phyloP scores from a whole-genome alignment of 305 asterid species.

The Nicotiana rustica region DNA sequence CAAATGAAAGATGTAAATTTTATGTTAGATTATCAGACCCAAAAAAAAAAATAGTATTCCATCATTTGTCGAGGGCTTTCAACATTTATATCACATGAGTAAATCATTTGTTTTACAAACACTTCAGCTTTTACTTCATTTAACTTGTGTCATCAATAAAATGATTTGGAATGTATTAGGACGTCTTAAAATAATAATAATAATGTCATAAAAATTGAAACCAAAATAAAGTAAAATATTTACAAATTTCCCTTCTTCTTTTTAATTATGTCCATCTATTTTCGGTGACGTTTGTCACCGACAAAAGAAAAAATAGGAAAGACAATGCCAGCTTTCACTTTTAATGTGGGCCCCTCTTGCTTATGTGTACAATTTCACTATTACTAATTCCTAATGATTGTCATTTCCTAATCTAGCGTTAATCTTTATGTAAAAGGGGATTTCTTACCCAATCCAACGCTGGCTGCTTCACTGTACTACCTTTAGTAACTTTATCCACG shows the following conservation, averaged over 20 bases:
- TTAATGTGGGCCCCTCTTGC: background rate
- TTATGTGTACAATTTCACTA: background rate
- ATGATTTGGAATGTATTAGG: no score
- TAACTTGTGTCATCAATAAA: no score
- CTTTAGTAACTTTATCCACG: background rate
- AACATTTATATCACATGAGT: no score
- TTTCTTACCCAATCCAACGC: background rate
- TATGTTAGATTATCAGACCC: no score
- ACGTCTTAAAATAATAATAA: no score
- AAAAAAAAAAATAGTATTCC: no score
- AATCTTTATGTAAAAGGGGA: background rate
- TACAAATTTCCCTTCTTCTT: no score
- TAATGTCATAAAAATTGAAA: background rate
- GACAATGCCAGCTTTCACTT: background rate
- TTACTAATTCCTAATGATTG: background rate
- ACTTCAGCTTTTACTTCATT: no score
- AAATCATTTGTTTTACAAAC: no score
- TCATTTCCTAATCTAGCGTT: background rate
- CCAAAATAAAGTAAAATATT: background rate
- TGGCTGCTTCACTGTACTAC: conserved; percentile 9
- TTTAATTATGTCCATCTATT: background rate
- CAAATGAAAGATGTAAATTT: no score
- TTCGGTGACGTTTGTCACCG: background rate
- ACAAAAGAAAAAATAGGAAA: background rate
- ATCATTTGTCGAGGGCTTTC: no score